Evolutionary conservation across 345 rosid species (phyloP), one percentile per base, ranked within the genome.

Genomic region (Citrus australasica): DNA sequence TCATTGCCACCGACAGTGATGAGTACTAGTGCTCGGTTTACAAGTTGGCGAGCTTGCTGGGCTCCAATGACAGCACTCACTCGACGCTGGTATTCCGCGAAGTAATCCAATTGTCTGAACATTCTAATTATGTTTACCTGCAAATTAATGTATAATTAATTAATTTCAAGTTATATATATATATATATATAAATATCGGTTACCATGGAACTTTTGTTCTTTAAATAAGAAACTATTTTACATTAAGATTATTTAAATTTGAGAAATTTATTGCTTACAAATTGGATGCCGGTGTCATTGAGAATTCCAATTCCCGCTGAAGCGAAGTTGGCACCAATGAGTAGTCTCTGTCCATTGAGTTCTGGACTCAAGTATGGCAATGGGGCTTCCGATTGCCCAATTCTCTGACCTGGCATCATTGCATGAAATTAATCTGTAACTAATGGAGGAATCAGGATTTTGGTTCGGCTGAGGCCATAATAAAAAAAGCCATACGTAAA

Each of bases 281-380:
- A 91, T 63, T 91, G 94, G 73, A 77, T 21, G 17, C 92, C 94
- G 19, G 94, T 91, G 83, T 91, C 92, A 74, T 91, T 89, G 22
- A 91, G 90, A 77, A 91, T 82, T 35, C 96, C 98, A 9, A 93
- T 88, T 13, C 98, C 95, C 7, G 98, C 98, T 19, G 98, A 93
- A 19, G 98, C 98, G 72, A 93, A 94, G 82, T 93, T 94, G 51
- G 98, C 97, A 38, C 98, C 98, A 19, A 84, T 33, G 6, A 93
- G 86, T 38, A 93, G 86, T 78, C 71, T 90, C 55, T 73, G 82
- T 9, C 92, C 90, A 0, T 80, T 86, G 38, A 94, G 86, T 28
- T 82, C 86, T 7, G 97, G 98, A 79, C 89, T 93, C 84, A 94
- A 83, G 78, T 88, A 89, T 10, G 98, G 97, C 86, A 92, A 67